A percentile compares a stretch with the other conserved stretches of the same genome.
These are phyloP conservation scores for Dioscorea dumetorum DNA, from an alignment of 106 monocot species.

Conservation along the genomic window DNA sequence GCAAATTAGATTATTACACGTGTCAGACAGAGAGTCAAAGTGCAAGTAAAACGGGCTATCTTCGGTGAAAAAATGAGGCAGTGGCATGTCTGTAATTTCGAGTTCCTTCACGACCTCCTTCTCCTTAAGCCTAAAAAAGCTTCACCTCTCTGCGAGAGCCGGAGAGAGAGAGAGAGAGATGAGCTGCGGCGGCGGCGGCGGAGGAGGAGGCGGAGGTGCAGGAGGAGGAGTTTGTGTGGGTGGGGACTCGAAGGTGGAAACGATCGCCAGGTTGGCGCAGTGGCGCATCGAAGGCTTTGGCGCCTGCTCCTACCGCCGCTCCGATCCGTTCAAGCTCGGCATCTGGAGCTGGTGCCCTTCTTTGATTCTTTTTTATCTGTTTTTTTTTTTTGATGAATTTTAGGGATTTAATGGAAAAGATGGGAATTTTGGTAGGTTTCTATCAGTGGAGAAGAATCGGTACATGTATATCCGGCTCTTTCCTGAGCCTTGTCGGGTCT, in stretches of 20 bases:
- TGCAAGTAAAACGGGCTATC: too few species aligned
- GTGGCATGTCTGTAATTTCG: too few species aligned
- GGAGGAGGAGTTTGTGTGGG: constrained; percentile 9
- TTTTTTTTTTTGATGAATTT: neutral
- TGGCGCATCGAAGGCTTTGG: constrained; percentile 88
- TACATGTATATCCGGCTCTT: constrained; percentile 66
- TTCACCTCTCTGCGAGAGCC: too few species aligned
- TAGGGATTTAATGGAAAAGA: neutral
- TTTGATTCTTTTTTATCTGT: too few species aligned
- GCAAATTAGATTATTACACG: too few species aligned
- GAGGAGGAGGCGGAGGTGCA: constrained; percentile 5
- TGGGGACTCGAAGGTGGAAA: constrained; percentile 70
- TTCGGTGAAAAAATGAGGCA: too few species aligned
- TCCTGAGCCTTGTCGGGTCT: constrained; percentile 55
- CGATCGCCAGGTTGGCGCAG: constrained; percentile 78
- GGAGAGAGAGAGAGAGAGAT: constrained; percentile 3
- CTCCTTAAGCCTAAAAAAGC: too few species aligned
- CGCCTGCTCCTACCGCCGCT: constrained; percentile 67
- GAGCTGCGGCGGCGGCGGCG: neutral
- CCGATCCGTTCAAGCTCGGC: constrained; percentile 85
- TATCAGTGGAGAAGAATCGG: constrained; percentile 79
- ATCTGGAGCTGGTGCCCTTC: constrained; percentile 74
- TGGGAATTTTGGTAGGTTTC: constrained; percentile 27
- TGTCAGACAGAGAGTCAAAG: neutral
- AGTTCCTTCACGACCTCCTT: too few species aligned